phyloP scores from a whole-genome alignment of 1,284 basidiomycete genomes.

The Laetiporus sulphureus region DNA sequence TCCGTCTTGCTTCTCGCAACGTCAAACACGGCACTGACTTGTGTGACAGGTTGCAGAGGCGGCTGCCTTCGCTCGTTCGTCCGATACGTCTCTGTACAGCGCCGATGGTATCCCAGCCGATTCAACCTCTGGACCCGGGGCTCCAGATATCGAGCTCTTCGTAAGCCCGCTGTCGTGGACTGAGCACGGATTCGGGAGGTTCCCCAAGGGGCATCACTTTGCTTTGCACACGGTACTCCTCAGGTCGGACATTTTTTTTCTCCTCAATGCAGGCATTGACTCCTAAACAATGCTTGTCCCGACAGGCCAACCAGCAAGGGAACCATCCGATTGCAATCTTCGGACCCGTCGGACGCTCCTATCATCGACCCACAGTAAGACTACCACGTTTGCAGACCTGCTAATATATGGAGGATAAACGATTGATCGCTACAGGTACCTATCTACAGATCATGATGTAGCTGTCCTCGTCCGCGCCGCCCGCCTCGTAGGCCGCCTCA shows the following conservation, averaged over 20 bases:
- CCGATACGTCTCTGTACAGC: conserved; percentile 46
- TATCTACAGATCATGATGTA: conserved; percentile 49
- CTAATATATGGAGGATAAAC: not conserved
- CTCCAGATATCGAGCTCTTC: conserved; percentile 62
- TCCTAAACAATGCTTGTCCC: not conserved
- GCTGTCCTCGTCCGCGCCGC: conserved; percentile 47
- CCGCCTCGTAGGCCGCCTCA: conserved; percentile 42
- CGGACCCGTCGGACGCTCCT: conserved; percentile 34
- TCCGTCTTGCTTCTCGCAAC: not conserved
- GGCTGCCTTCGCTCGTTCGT: conserved; percentile 49
- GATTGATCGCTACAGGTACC: conserved; percentile 36
- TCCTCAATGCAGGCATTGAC: not conserved
- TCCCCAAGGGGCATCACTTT: conserved; percentile 22
- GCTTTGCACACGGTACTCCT: conserved; percentile 25
- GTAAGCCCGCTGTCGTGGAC: conserved; percentile 38
- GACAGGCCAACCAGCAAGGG: conserved; percentile 38
- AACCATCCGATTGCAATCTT: conserved; percentile 32
- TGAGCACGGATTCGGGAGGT: conserved; percentile 14
- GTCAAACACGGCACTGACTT: not conserved
- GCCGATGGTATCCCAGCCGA: conserved; percentile 36
- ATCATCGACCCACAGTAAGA: conserved; percentile 39
- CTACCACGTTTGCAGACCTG: conserved; percentile 5
- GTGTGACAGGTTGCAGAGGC: conserved; percentile 45
- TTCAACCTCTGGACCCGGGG: conserved; percentile 44
- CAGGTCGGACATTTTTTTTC: conserved; percentile 15